Percentiles rank a stretch among this genome's conserved stretches.
Evolutionary conservation across 176 grass and related monocot species (phyloP).

Genomic region (Musa acuminata): DNA sequence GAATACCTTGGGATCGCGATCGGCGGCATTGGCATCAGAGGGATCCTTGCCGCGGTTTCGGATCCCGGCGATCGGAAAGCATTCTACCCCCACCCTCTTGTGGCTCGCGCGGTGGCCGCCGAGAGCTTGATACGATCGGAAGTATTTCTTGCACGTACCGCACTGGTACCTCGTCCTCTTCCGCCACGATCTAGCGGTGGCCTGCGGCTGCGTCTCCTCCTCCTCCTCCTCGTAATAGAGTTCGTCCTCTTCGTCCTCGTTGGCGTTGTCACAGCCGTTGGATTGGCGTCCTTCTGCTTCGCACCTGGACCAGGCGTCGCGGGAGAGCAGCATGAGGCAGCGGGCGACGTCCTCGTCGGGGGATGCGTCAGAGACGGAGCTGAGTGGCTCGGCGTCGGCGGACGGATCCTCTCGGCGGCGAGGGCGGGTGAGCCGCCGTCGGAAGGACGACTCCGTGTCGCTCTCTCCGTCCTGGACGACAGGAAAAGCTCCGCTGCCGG

Average conservation of each 20-base stretch:
- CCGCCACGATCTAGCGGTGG: background rate
- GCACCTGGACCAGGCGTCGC: conserved; percentile 36
- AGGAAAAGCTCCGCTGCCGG: background rate
- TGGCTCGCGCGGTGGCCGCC: conserved; percentile 80
- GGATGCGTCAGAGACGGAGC: conserved; percentile 63
- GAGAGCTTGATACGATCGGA: conserved; percentile 81
- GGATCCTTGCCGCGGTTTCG: background rate
- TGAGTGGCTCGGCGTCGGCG: conserved; percentile 27
- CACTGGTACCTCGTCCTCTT: conserved; percentile 38
- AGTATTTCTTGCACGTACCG: conserved; percentile 64
- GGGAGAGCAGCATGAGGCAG: conserved; percentile 60
- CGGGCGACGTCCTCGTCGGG: conserved; percentile 53
- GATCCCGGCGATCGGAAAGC: background rate
- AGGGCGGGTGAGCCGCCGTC: conserved; percentile 4
- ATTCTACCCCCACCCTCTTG: conserved; percentile 25
- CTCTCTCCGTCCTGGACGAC: conserved; percentile 46
- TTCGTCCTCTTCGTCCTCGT: background rate
- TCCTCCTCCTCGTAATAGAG: background rate
- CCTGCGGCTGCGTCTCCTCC: background rate
- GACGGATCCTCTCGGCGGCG: background rate
- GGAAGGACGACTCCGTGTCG: conserved; percentile 57
- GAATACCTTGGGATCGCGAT: conserved; percentile 25
- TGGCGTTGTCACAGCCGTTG: background rate
- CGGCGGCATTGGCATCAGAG: background rate
- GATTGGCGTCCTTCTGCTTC: background rate